Evolutionary conservation across 768 basidiomycete species (phyloP).

Genomic region (Serendipita indica): DNA sequence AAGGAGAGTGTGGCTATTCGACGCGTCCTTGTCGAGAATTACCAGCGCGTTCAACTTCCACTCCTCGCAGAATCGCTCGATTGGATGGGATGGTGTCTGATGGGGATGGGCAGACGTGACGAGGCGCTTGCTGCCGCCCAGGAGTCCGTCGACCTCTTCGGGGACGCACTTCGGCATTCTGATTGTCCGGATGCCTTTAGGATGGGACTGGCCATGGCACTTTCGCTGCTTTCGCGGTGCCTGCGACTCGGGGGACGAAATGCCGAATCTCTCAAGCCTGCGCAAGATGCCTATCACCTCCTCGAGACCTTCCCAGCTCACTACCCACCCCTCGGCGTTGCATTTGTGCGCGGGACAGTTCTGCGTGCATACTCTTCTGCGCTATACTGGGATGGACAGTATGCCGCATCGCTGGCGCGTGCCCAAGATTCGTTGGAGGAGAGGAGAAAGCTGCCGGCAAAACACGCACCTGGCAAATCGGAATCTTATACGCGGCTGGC

Average conservation of each 20-base stretch:
- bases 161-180: neutral
- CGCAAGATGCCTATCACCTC: neutral
- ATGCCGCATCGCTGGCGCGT: neutral
- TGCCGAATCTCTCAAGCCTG: neutral
- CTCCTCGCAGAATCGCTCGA: neutral
- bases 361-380: neutral
- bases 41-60: neutral
- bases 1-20: neutral
- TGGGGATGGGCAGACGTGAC: neutral
- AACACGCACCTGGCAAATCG: neutral
- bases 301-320: neutral
- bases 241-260: neutral
- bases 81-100: neutral
- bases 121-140: neutral
- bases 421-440: neutral
- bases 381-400: neutral
- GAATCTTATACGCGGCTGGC: neutral
- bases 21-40: neutral
- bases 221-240: neutral
- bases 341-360: neutral
- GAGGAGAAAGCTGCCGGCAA: neutral
- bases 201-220: neutral
- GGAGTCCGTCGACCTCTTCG: neutral
- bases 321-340: neutral
- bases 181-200: neutral